Conservation (phyloP, 179 eudicot species). For the Camellia oleifera region DNA sequence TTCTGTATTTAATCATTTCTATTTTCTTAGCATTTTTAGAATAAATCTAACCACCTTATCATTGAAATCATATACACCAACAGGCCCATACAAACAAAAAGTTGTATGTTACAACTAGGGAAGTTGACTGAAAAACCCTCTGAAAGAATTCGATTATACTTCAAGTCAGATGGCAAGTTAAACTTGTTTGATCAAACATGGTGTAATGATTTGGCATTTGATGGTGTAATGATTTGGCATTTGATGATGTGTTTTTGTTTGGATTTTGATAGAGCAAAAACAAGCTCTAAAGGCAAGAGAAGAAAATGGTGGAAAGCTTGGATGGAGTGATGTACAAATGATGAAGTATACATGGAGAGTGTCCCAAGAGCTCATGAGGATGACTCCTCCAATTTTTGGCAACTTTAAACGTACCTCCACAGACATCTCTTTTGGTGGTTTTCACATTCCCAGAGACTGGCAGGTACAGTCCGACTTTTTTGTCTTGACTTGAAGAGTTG, state of each 20-base stretch:
- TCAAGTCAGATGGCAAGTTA: too few relatives aligned
- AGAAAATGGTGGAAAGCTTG: conserved; percentile 1
- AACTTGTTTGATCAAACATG: too few relatives aligned
- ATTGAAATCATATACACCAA: too few relatives aligned
- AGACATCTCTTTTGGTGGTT: conserved; percentile 12
- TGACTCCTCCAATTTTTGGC: conserved; percentile 11
- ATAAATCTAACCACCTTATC: too few relatives aligned
- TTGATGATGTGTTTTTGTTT: neutral
- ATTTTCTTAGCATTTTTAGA: too few relatives aligned
- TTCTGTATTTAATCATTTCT: too few relatives aligned
- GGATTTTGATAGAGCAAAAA: conserved; percentile 10
- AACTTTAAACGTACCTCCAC: conserved; percentile 3
- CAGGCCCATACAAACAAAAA: too few relatives aligned
- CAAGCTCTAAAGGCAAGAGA: conserved; percentile 3
- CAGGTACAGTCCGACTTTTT: neutral
- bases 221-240: neutral
- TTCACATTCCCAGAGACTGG: conserved; percentile 17
- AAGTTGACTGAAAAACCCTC: too few relatives aligned
- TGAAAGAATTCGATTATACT: too few relatives aligned
- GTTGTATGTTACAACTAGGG: too few relatives aligned
- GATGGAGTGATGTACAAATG: conserved; percentile 17
- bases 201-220: neutral
- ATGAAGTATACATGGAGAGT: conserved; percentile 15
- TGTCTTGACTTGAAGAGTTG: too few relatives aligned
- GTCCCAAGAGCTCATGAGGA: conserved; percentile 14